Evolutionary conservation across 1,284 basidiomycete genomes (phyloP).

Genomic region (Pascua guehoae): DNA sequence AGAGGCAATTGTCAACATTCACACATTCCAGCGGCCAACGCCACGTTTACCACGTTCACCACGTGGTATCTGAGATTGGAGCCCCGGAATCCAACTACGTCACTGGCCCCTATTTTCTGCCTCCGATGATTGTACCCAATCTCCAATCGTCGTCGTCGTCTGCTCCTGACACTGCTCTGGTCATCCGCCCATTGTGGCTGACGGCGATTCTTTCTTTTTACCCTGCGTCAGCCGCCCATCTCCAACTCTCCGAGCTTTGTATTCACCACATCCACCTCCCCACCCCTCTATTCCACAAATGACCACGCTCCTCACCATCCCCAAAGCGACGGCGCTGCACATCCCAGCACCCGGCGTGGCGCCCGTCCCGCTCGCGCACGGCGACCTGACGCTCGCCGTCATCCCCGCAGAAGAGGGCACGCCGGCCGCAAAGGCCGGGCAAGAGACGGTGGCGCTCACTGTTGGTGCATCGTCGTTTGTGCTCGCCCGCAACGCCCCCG

Average conservation of each 20-base stretch:
- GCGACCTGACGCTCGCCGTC: constrained; percentile 38
- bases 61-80: no score
- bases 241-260: no score
- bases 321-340: constrained; percentile 35
- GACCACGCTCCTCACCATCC: constrained; percentile 43
- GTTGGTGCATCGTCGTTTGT: constrained; percentile 42
- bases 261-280: background rate
- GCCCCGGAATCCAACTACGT: background rate
- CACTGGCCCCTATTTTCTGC: background rate
- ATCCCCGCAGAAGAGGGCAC: constrained; percentile 31
- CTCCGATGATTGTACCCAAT: background rate
- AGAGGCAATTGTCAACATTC: background rate
- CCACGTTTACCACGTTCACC: no score
- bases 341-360: constrained; percentile 32
- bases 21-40: no score
- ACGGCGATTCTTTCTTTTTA: no score
- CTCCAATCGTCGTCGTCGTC: background rate
- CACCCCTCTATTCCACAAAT: constrained; percentile 27
- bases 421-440: constrained; percentile 27
- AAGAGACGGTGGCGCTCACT: constrained; percentile 33
- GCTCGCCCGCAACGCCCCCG: constrained; percentile 31
- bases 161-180: no score
- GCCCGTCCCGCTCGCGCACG: constrained; percentile 39
- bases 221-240: no score
- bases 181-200: no score